Percentiles rank a stretch among this genome's conserved stretches.
Conservation (phyloP, 2,329 filamentous ascomycete species). For the Geosmithia morbida region DNA sequence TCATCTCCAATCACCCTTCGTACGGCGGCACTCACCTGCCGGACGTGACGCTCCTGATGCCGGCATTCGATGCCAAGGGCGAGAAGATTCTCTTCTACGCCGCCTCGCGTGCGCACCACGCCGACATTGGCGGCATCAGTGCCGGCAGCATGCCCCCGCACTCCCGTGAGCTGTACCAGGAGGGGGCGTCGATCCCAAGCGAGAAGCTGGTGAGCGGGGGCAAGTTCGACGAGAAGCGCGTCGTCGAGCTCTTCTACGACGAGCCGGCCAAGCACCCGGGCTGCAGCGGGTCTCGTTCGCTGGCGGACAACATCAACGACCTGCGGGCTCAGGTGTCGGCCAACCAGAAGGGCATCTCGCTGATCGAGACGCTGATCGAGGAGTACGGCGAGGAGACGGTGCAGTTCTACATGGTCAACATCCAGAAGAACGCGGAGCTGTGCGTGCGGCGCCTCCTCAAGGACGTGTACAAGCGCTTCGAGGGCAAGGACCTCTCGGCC, state of each 20-base stretch:
- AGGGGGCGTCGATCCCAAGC: conserved; percentile 48
- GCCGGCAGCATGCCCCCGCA: conserved; percentile 72
- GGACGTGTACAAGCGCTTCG: conserved; percentile 53
- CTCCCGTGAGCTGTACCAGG: conserved; percentile 47
- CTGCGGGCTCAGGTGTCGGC: conserved; percentile 73
- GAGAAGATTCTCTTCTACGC: conserved; percentile 71
- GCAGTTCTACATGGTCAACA: conserved; percentile 71
- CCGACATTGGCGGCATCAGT: conserved; percentile 72
- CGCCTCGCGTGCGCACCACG: conserved; percentile 66
- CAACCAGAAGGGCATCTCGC: conserved; percentile 73
- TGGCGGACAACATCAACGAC: conserved; percentile 72
- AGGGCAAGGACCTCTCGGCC: conserved; percentile 55
- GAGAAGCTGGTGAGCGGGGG: conserved; percentile 63
- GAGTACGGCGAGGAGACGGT: conserved; percentile 70
- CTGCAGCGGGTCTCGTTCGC: conserved; percentile 63
- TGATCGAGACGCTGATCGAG: conserved; percentile 60
- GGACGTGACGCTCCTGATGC: conserved; percentile 69
- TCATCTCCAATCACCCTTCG: conserved; percentile 74
- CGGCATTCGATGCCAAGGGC: conserved; percentile 51
- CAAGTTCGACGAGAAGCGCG: conserved; percentile 63
- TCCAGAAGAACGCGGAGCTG: conserved; percentile 66
- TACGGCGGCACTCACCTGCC: conserved; percentile 73
- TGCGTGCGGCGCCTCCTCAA: conserved; percentile 62
- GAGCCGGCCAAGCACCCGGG: conserved; percentile 62
- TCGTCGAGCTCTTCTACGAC: conserved; percentile 56